phyloP scores from a whole-genome alignment of 202 grass and related monocot species.

The Setaria italica region DNA sequence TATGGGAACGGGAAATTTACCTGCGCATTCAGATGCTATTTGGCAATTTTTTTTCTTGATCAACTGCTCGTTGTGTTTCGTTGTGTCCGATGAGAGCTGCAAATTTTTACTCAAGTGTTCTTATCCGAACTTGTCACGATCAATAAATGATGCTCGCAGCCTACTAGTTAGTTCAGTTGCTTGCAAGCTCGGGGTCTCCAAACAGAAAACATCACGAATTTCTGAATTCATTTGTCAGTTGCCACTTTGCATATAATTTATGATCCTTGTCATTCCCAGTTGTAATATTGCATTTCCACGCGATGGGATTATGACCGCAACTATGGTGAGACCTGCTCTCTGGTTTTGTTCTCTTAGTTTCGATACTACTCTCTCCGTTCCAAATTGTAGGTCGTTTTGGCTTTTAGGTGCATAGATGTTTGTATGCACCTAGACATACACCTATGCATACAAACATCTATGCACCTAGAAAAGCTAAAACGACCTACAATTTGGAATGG shows the following conservation, averaged over 20 bases:
- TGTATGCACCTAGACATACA: too few species aligned
- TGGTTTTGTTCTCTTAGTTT: not conserved
- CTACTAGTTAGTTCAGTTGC: constrained; percentile 3
- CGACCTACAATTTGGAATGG: too few species aligned
- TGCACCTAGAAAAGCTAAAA: too few species aligned
- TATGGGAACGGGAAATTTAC: constrained; percentile 17
- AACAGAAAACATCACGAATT: not conserved
- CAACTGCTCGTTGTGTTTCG: not conserved
- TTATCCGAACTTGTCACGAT: not conserved
- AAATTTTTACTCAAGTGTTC: not conserved
- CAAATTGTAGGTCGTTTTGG: too few species aligned
- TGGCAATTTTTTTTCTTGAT: constrained; percentile 2
- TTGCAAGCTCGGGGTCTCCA: not conserved
- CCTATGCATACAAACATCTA: too few species aligned
- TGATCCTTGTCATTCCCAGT: constrained; percentile 4
- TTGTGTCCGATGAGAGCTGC: not conserved
- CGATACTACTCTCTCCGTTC: not conserved
- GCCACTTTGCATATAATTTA: not conserved
- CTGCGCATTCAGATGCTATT: not conserved
- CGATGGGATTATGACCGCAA: not conserved
- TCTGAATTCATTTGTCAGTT: not conserved
- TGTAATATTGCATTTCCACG: not conserved
- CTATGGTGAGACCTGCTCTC: constrained; percentile 6
- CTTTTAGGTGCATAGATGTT: too few species aligned
- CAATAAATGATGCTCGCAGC: not conserved